These are phyloP conservation scores for Boletus reticulatus DNA, from an alignment of 768 basidiomycete genomes.

Conservation along the genomic window DNA sequence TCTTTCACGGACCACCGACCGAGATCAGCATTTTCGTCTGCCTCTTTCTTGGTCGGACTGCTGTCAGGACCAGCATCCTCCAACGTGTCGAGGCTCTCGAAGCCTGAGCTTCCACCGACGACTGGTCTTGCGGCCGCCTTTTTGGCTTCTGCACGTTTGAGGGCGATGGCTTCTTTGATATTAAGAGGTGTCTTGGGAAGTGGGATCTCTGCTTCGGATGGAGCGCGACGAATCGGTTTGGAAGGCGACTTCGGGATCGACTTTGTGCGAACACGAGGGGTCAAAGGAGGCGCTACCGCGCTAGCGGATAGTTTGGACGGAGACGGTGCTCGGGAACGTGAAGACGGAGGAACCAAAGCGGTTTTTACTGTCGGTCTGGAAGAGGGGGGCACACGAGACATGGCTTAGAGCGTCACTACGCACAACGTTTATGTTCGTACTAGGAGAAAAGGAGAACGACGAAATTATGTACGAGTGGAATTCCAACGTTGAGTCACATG, in stretches of 20 bases:
- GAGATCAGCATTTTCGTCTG: conserved; percentile 44
- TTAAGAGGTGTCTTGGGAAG: conserved; percentile 40
- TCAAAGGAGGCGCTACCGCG: conserved; percentile 21
- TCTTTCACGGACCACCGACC: conserved; percentile 70
- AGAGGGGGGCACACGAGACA: conserved; percentile 43
- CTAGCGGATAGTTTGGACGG: conserved; percentile 30
- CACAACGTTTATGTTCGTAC: conserved; percentile 3
- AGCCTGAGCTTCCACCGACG: conserved; percentile 22
- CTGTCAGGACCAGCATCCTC: conserved; percentile 47
- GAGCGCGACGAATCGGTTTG: conserved; percentile 26
- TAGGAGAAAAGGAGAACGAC: background rate
- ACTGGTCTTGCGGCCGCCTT: conserved; percentile 40
- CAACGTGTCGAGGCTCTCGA: conserved; percentile 39
- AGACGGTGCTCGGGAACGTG: conserved; percentile 33
- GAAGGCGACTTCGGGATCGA: conserved; percentile 36
- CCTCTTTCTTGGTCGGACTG: conserved; percentile 34
- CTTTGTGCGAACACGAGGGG: conserved; percentile 37
- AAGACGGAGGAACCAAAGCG: conserved; percentile 22
- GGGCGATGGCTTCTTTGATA: conserved; percentile 76
- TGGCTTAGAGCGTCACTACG: conserved; percentile 9
- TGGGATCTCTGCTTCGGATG: conserved; percentile 20
- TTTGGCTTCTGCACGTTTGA: conserved; percentile 76
- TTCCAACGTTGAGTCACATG: conserved; percentile 3
- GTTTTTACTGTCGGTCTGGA: conserved; percentile 33
- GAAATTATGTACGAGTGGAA: background rate